Evolutionary conservation across 345 rosid genomes (phyloP), one percentile per base, ranked within the genome.

Genomic region (Pelargonium nanum): DNA sequence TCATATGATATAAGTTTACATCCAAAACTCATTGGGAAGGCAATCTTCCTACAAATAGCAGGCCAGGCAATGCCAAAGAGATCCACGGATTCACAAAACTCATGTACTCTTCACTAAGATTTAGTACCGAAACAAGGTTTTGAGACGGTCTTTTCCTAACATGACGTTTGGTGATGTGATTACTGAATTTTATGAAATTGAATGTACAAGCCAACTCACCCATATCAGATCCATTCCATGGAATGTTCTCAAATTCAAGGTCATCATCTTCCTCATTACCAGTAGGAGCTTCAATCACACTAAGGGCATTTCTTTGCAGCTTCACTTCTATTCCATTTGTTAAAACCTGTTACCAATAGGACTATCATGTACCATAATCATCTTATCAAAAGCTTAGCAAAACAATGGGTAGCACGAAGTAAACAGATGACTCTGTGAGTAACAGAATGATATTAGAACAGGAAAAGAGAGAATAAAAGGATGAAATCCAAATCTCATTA

Each of bases 291-390:
- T 89, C 99, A 58, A 93, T 79, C 73, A 93, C 99, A 63, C 99
- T 93, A 23, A 93, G 99, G 0, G 99, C 99, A 77, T 93, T 93
- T 71, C 97, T 84, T 80, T 93, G 99, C 57, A 93, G 80, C 86
- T 93, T 93, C 58, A 93, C 99, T 80, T 93, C 99, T 34, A 93
- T 89, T 62, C 99, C 99, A 79, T 93, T 93, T 0, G 99, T 89
- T 63, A 93, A 82, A 64, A 93, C 97, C 99, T 93, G 80, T 24
- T 62, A 64, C 62, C 15, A 57, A 59, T 26, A 1, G 12, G n/a
- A 48, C 50, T 48, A 65, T 56, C 19, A 32, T 24, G 30, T 63
- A 69, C 26, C 61, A 66, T 34, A 34, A 15, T 40, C 48, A 9
- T 10, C 15, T 40, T 2, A 40, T 40, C 48, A 40, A 8, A 40